These are phyloP conservation scores for Atractiella rhizophila DNA, from an alignment of 768 basidiomycete genomes.

Conservation along the genomic window DNA sequence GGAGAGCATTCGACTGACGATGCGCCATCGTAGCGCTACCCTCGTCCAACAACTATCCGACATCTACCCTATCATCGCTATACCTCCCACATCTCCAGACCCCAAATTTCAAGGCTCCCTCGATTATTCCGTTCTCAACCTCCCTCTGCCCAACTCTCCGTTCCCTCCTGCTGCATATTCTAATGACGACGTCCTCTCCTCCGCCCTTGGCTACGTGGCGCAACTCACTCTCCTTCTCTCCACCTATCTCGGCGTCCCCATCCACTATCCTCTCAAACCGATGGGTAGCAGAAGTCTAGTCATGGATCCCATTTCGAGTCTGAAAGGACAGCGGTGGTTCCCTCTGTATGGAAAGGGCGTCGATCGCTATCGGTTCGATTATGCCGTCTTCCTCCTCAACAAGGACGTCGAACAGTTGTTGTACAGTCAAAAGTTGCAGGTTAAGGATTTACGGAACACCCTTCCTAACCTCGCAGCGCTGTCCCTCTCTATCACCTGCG, in stretches of 20 bases:
- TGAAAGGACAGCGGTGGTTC: constrained; percentile 82
- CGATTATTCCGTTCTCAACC: constrained; percentile 61
- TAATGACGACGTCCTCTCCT: constrained; percentile 60
- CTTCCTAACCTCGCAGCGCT: constrained; percentile 89
- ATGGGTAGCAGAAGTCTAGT: constrained; percentile 75
- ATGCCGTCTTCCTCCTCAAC: constrained; percentile 85
- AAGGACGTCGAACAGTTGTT: constrained; percentile 83
- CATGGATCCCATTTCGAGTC: constrained; percentile 71
- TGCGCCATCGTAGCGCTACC: constrained; percentile 2
- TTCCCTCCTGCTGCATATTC: constrained; percentile 38
- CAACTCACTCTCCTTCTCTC: constrained; percentile 63
- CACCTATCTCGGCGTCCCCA: constrained; percentile 42
- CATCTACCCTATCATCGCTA: constrained; percentile 67
- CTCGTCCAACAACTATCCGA: constrained; percentile 46
- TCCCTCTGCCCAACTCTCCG: constrained; percentile 67
- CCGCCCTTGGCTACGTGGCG: constrained; percentile 71
- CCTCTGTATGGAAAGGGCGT: constrained; percentile 84
- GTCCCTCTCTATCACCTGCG: constrained; percentile 55
- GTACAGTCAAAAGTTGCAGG: constrained; percentile 44
- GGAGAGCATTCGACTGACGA: background rate
- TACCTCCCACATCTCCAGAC: constrained; percentile 31
- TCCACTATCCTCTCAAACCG: constrained; percentile 74
- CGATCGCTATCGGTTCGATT: constrained; percentile 89
- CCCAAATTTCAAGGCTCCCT: constrained; percentile 27
- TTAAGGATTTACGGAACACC: constrained; percentile 82